These are phyloP conservation scores for Dothidotthia symphoricarpi DNA, from an alignment of 2,329 filamentous ascomycete genomes.

Conservation along the genomic window DNA sequence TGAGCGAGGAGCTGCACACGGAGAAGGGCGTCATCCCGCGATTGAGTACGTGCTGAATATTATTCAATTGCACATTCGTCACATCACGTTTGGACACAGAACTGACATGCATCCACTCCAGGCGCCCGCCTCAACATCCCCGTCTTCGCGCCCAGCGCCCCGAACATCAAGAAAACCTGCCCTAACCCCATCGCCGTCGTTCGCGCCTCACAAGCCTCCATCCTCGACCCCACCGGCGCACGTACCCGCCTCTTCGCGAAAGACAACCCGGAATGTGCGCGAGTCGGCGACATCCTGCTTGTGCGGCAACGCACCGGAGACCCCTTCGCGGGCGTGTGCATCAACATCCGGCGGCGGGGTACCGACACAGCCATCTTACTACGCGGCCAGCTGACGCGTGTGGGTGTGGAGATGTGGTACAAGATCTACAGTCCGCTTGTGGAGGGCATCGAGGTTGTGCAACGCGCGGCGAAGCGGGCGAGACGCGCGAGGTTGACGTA, in stretches of 20 bases:
- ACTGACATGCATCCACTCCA: slow-evolving; percentile 2
- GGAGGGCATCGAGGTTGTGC: slow-evolving; percentile 88
- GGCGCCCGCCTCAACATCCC: slow-evolving; percentile 47
- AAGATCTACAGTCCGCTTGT: slow-evolving; percentile 93
- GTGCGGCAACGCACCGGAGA: slow-evolving; percentile 82
- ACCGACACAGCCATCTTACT: slow-evolving; percentile 86
- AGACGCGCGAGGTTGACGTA: slow-evolving; percentile 86
- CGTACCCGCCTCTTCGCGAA: slow-evolving; percentile 78
- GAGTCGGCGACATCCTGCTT: slow-evolving; percentile 86
- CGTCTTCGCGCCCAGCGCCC: slow-evolving; percentile 51
- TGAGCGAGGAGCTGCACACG: no score
- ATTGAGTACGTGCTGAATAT: no score
- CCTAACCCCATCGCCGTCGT: slow-evolving; percentile 68
- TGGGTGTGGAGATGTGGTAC: slow-evolving; percentile 95
- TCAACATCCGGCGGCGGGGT: slow-evolving; percentile 81
- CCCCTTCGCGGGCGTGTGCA: slow-evolving; percentile 83
- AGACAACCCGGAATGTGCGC: slow-evolving; percentile 73
- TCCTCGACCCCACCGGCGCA: slow-evolving; percentile 81
- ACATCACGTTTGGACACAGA: no score
- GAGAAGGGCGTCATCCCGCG: no score
- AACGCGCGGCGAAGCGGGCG: slow-evolving; percentile 78
- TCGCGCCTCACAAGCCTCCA: slow-evolving; percentile 65
- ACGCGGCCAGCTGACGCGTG: slow-evolving; percentile 78
- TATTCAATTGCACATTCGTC: no score
- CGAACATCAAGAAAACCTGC: slow-evolving; percentile 56